Evolutionary conservation across 2,329 filamentous ascomycete genomes (phyloP).

Genomic region (Emydomyces testavorans): DNA sequence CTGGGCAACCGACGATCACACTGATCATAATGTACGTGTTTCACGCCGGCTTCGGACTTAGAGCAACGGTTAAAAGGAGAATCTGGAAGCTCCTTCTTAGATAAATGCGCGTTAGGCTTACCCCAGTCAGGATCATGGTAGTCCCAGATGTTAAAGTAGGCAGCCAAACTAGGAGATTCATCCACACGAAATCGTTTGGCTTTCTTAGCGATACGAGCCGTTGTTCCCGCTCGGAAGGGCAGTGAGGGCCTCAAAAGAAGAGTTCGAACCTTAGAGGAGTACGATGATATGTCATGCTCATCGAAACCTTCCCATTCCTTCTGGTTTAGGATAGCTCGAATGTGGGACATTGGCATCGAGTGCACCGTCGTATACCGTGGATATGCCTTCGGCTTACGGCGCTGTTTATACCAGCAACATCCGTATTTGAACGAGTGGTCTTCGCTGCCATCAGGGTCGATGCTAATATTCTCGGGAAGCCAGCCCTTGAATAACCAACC

Average conservation of each 20-base stretch:
- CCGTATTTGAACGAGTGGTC: slow-evolving; percentile 10
- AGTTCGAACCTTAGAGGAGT: neutral
- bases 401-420: slow-evolving; percentile 15
- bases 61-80: neutral
- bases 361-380: slow-evolving; percentile 11
- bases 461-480: slow-evolving; percentile 13
- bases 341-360: slow-evolving; percentile 13
- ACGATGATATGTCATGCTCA: slow-evolving; percentile 1
- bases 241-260: slow-evolving; percentile 2
- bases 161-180: neutral
- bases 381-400: slow-evolving; percentile 6
- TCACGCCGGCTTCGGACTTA: neutral
- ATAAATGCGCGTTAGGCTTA: neutral
- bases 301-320: slow-evolving; percentile 7
- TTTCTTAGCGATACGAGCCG: slow-evolving; percentile 12
- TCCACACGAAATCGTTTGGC: slow-evolving; percentile 2
- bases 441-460: neutral
- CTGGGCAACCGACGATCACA: no score
- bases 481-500: slow-evolving; percentile 13
- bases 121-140: slow-evolving; percentile 13
- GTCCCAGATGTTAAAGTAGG: slow-evolving; percentile 6
- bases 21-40: neutral
- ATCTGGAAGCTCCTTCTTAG: neutral
- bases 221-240: slow-evolving; percentile 8
- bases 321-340: slow-evolving; percentile 5